Evolutionary conservation across 768 basidiomycete genomes (phyloP).

Genomic region (Suillus alpinus): DNA sequence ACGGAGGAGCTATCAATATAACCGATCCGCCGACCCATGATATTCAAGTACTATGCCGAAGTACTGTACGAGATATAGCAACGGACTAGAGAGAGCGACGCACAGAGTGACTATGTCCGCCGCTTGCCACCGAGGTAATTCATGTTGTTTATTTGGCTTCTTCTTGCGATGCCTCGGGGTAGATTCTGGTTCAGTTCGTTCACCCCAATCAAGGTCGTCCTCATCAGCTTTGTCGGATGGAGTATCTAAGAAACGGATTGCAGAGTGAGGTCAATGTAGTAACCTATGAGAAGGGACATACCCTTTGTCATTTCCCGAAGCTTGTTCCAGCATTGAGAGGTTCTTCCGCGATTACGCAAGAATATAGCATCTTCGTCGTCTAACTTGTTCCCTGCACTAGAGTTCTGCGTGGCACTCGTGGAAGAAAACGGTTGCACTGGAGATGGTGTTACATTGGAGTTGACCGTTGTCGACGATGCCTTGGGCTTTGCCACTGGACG

Average conservation of each 20-base stretch:
- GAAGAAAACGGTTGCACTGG: conserved; percentile 14
- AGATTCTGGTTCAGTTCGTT: conserved; percentile 14
- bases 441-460: conserved; percentile 1
- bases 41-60: neutral
- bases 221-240: conserved; percentile 17
- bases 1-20: conserved; percentile 3
- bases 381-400: conserved; percentile 12
- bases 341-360: conserved; percentile 61
- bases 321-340: conserved; percentile 54
- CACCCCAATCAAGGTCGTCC: conserved; percentile 21
- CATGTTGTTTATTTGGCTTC: conserved; percentile 26
- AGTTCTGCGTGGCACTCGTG: conserved; percentile 4
- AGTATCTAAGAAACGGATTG: conserved; percentile 17
- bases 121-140: conserved; percentile 43
- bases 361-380: conserved; percentile 69
- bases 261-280: neutral
- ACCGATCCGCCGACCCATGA: neutral
- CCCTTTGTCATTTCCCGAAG: conserved; percentile 57
- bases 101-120: conserved; percentile 41
- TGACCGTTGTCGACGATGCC: conserved; percentile 12
- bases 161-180: conserved; percentile 38
- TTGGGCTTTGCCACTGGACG: conserved; percentile 37
- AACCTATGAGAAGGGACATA: conserved; percentile 20
- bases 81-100: conserved; percentile 14
- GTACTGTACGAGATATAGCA: neutral